Base-by-base conservation (phyloP, 176 grass and related monocot genomes). In the Pontederia crassipes region DNA sequence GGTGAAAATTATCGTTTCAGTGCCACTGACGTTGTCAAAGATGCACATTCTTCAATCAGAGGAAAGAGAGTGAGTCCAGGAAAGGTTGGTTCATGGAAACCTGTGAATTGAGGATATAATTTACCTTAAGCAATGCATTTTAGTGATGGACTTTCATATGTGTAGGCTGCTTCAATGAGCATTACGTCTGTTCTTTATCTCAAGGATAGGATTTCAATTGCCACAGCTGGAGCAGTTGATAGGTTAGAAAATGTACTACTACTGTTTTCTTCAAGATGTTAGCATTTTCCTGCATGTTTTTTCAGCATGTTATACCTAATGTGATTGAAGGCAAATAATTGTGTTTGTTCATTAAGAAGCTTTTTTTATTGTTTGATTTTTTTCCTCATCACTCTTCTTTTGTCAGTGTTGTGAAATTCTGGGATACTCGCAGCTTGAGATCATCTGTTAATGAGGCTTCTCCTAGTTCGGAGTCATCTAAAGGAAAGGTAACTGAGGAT, bases 151-250 rank as follows among this genome's bases (percentile, higher is more conserved):
- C 49, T 63, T 17, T 68, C 6, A 72, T 55, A 18, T 72, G 12
- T 61, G 61, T 63, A 97, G 92, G 73, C 59, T 17, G 79, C 79
- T 73, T 87, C 79, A 2, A 85, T 78, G 26, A 97, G 93, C 61
- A 91, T 97, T 46, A 97, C 87, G 50, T 88, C 87, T 68, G 84
- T 97, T 85, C 87, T 97, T 48, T 97, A 82, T 68, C 79, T 97
- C 66, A 91, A 91, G 56, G 87, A 97, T 58, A 84, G 70, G 69
- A 45, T 83, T 64, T 88, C 81, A 49, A 83, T 97, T 81, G 87
- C 93, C 62, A 97, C 72, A 74, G 86, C 87, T 79, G 81, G 87
- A 48, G 93, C 93, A 48, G 81, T 86, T 55, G 84, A 97, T 71
- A 91, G 83, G 93, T 97, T 54, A 16, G 60, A 13, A 83, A 61